A percentile compares a stretch with the other conserved stretches of the same genome.
These are phyloP conservation scores for Suhomyces yuchorum DNA, from an alignment of 1,139 yeast species.

Conservation along the genomic window DNA sequence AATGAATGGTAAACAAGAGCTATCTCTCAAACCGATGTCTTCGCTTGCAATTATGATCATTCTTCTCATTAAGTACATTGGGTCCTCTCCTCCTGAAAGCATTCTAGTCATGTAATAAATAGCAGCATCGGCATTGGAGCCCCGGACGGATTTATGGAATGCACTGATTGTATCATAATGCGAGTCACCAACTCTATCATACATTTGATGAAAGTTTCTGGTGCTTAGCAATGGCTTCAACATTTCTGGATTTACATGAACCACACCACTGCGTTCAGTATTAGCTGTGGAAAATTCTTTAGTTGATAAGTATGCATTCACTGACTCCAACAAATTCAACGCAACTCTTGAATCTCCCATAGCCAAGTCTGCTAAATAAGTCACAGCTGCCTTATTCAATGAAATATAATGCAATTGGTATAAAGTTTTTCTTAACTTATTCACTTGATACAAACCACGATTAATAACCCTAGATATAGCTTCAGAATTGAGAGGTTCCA, in stretches of 20 bases:
- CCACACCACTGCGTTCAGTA: slow-evolving; percentile 26
- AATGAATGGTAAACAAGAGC: slow-evolving; percentile 82
- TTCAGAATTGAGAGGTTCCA: slow-evolving; percentile 59
- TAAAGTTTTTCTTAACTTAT: slow-evolving; percentile 53
- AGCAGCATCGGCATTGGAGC: slow-evolving; percentile 87
- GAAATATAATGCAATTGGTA: slow-evolving; percentile 49
- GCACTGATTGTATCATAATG: slow-evolving; percentile 96
- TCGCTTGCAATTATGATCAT: slow-evolving; percentile 94
- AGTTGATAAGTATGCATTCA: slow-evolving; percentile 46
- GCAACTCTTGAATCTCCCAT: slow-evolving; percentile 91
- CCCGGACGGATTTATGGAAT: slow-evolving; percentile 87
- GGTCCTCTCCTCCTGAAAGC: slow-evolving; percentile 93
- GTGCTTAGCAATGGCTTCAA: slow-evolving; percentile 43
- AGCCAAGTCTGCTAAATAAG: slow-evolving; percentile 73
- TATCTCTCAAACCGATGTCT: slow-evolving; percentile 83
- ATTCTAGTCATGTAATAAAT: slow-evolving; percentile 81
- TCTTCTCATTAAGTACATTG: slow-evolving; percentile 84
- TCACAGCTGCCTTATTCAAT: slow-evolving; percentile 57
- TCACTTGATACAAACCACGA: slow-evolving; percentile 63
- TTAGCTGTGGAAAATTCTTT: slow-evolving; percentile 24
- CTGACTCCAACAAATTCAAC: slow-evolving; percentile 65
- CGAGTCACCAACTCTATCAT: slow-evolving; percentile 86
- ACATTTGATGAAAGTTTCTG: slow-evolving; percentile 57
- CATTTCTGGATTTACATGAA: slow-evolving; percentile 35
- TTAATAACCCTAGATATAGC: slow-evolving; percentile 62